Evolutionary conservation across 768 basidiomycete species (phyloP).

Genomic region (Plicaturopsis crispa): DNA sequence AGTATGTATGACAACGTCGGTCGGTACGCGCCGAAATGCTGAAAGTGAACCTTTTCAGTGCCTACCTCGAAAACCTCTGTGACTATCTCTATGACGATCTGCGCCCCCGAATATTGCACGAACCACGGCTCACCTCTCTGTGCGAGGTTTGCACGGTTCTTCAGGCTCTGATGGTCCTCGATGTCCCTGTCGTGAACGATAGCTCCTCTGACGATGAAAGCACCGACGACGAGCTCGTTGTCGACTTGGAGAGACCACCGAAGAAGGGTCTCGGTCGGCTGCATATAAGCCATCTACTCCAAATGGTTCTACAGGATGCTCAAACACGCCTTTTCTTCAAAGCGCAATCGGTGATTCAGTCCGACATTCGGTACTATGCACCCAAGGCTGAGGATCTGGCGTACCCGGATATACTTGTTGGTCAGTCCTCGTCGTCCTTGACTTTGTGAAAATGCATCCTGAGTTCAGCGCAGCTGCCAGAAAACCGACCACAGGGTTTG

Average conservation of each 20-base stretch:
- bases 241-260: constrained; percentile 14
- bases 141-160: constrained; percentile 96
- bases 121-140: constrained; percentile 77
- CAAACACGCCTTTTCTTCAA: constrained; percentile 96
- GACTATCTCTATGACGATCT: constrained; percentile 95
- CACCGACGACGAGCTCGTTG: constrained; percentile 22
- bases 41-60: constrained; percentile 35
- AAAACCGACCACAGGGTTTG: constrained; percentile 33
- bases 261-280: constrained; percentile 44
- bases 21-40: not conserved
- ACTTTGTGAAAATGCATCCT: constrained; percentile 1
- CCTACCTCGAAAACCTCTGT: constrained; percentile 85
- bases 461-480: constrained; percentile 29
- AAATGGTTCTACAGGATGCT: constrained; percentile 92
- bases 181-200: constrained; percentile 37
- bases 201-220: constrained; percentile 11
- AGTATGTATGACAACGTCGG: constrained; percentile 35
- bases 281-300: constrained; percentile 74
- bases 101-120: constrained; percentile 91
- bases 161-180: constrained; percentile 93
- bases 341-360: constrained; percentile 85
- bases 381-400: constrained; percentile 75
- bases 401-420: constrained; percentile 77
- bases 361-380: constrained; percentile 78
- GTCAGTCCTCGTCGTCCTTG: constrained; percentile 31